Evolutionary conservation across 345 rosid genomes (phyloP).

Genomic region (Excoecaria cochinchinensis): DNA sequence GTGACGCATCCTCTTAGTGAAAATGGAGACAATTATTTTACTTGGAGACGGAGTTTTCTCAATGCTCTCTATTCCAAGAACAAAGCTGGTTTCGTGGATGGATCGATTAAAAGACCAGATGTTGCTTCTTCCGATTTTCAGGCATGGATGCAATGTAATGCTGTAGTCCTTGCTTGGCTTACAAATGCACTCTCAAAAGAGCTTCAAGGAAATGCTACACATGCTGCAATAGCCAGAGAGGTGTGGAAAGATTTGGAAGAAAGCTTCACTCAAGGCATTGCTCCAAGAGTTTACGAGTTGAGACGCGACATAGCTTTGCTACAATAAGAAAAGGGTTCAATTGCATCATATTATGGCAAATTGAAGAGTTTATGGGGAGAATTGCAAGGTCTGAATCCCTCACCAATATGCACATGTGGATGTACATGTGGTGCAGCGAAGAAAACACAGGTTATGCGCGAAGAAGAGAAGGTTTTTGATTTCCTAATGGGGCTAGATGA

Average conservation of each 20-base stretch:
- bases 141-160: not conserved
- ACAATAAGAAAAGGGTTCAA: not conserved
- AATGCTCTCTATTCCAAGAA: not conserved
- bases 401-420: not conserved
- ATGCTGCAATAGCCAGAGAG: not conserved
- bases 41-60: not conserved
- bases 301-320: not conserved
- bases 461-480: slow-evolving; percentile 5
- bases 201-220: too few relatives aligned
- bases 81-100: not conserved
- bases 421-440: not conserved
- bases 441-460: not conserved
- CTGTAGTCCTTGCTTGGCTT: too few relatives aligned
- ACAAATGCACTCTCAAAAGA: too few relatives aligned
- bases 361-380: not conserved
- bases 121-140: not conserved
- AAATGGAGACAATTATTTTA: too few relatives aligned
- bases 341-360: slow-evolving; percentile 2
- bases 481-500: slow-evolving; percentile 20
- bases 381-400: not conserved
- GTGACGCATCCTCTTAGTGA: too few relatives aligned
- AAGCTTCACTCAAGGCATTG: not conserved
- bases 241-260: not conserved
- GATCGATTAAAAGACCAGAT: not conserved
- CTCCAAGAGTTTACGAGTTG: not conserved